Evolutionary conservation across 805 yeast genomes (phyloP).

Genomic region (Wilhelminamyces savonicus): DNA sequence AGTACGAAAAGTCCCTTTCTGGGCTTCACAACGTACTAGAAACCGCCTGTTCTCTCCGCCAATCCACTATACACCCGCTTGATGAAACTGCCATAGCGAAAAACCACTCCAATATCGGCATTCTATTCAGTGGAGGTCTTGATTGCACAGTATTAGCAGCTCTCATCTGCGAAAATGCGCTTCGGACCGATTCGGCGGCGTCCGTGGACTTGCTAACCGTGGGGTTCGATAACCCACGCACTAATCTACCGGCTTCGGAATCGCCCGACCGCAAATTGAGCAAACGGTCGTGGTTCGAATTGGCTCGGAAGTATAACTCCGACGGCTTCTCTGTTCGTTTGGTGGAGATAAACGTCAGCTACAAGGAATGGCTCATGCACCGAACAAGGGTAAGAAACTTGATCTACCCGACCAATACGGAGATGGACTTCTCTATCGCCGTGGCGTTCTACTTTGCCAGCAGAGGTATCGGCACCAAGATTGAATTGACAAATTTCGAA

Average conservation of each 20-base stretch:
- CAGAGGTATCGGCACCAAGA: constrained; percentile 39
- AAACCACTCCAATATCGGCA: constrained; percentile 35
- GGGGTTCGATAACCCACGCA: constrained; percentile 86
- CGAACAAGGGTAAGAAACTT: constrained; percentile 50
- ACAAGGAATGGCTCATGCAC: constrained; percentile 52
- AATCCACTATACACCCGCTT: constrained; percentile 56
- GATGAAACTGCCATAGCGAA: constrained; percentile 27
- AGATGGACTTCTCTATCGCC: constrained; percentile 94
- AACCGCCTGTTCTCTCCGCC: constrained; percentile 41
- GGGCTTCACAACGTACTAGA: constrained; percentile 19
- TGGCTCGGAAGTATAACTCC: constrained; percentile 38
- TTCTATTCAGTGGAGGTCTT: constrained; percentile 90
- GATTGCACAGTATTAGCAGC: constrained; percentile 85
- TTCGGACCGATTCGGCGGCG: not conserved
- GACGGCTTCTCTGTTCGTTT: constrained; percentile 28
- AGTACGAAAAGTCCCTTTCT: too few species aligned
- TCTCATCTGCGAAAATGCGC: constrained; percentile 25
- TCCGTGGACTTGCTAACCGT: constrained; percentile 78
- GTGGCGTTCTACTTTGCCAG: constrained; percentile 93
- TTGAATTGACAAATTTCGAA: not conserved
- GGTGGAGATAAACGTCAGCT: constrained; percentile 69
- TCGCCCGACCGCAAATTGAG: constrained; percentile 87
- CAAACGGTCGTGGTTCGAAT: constrained; percentile 48
- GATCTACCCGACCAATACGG: constrained; percentile 82
- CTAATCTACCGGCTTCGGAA: constrained; percentile 48